These are phyloP conservation scores for Hyaloperonospora arabidopsidis DNA, from an alignment of 352 stramenopile genomes.

Conservation along the genomic window DNA sequence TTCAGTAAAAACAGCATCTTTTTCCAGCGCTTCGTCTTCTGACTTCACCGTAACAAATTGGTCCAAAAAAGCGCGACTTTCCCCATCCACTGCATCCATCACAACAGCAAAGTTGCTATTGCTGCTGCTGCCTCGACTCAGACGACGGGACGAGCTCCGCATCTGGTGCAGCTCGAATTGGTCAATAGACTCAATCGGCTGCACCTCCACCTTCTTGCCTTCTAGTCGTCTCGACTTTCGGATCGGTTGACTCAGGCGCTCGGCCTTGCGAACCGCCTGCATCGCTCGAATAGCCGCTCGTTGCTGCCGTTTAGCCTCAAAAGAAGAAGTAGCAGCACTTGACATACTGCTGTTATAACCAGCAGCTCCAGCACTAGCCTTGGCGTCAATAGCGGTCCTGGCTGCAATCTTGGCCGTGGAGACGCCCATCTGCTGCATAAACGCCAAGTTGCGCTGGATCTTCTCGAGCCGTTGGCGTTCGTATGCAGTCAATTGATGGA, in stretches of 20 bases:
- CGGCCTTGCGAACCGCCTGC: conserved; percentile 14
- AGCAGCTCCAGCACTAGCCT: background rate
- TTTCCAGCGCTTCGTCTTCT: conserved; percentile 31
- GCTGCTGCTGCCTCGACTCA: background rate
- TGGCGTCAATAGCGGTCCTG: conserved; percentile 32
- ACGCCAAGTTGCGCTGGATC: conserved; percentile 77
- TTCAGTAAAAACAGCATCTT: conserved; percentile 19
- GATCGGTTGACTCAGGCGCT: conserved; percentile 25
- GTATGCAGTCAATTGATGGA: conserved; percentile 47
- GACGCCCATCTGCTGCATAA: conserved; percentile 79
- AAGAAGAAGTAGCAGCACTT: background rate
- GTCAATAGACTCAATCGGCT: conserved; percentile 24
- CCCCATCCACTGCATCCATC: conserved; percentile 24
- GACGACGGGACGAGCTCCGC: conserved; percentile 2
- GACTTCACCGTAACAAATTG: conserved; percentile 25
- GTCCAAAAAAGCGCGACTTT: conserved; percentile 36
- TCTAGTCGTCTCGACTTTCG: conserved; percentile 60
- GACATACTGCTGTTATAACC: no score
- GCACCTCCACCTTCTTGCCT: conserved; percentile 45
- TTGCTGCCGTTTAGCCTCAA: conserved; percentile 13
- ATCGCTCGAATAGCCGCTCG: conserved; percentile 7
- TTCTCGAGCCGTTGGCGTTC: conserved; percentile 77
- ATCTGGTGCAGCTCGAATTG: conserved; percentile 19
- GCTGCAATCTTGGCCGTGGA: conserved; percentile 65
- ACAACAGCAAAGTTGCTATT: conserved; percentile 19